Percentiles rank a stretch among this genome's conserved stretches.
Evolutionary conservation across 2,329 filamentous ascomycete species (phyloP).

Genomic region (Gaeumannomyces sp.): DNA sequence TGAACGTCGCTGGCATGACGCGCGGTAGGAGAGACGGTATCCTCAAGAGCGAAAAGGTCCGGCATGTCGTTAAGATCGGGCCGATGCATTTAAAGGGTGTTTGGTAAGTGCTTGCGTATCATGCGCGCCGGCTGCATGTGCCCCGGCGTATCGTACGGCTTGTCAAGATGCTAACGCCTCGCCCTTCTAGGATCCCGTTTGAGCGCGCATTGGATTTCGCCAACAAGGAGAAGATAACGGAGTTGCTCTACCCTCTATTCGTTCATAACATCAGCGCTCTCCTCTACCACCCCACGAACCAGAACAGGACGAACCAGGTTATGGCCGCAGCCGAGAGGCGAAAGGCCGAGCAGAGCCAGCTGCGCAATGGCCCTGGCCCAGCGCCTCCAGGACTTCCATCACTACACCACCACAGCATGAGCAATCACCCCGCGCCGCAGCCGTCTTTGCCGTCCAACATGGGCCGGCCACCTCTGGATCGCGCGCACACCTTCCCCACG

Average conservation of each 20-base stretch:
- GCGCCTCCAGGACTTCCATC: constrained; percentile 51
- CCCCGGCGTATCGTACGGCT: neutral
- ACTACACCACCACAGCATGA: constrained; percentile 57
- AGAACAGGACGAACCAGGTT: constrained; percentile 73
- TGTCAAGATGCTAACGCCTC: constrained; percentile 12
- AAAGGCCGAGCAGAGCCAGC: constrained; percentile 62
- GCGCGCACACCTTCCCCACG: constrained; percentile 88
- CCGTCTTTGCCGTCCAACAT: constrained; percentile 60
- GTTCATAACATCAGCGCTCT: constrained; percentile 94
- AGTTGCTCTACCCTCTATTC: constrained; percentile 89
- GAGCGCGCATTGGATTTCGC: constrained; percentile 97
- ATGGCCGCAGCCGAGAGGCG: constrained; percentile 79
- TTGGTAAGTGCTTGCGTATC: constrained; percentile 57
- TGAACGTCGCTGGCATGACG: constrained; percentile 98
- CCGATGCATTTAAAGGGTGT: constrained; percentile 99
- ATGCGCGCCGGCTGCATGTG: constrained; percentile 12
- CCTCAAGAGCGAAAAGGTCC: constrained; percentile 92
- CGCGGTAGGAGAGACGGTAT: constrained; percentile 92
- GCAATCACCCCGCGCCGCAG: constrained; percentile 47
- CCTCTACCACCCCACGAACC: constrained; percentile 89
- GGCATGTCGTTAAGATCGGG: constrained; percentile 97
- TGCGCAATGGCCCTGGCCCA: constrained; percentile 53
- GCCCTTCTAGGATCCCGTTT: constrained; percentile 75
- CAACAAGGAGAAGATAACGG: constrained; percentile 99
- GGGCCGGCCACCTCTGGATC: constrained; percentile 70